Evolutionary conservation across 106 monocot genomes (phyloP), one percentile per base, ranked within the genome.

Genomic region (Dioscorea alata): DNA sequence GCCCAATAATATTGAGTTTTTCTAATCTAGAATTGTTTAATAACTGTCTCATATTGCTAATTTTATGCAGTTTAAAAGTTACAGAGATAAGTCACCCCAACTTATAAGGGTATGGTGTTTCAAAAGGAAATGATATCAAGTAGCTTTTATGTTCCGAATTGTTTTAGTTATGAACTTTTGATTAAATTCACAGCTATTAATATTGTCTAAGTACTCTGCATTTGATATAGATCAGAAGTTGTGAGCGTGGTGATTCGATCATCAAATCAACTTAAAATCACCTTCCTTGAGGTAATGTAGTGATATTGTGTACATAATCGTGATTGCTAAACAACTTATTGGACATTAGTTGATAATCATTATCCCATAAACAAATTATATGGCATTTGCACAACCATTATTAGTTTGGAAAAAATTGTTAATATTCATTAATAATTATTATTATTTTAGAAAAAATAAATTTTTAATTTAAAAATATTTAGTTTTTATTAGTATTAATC

Each of bases 201-300:
- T 42, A 10, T 10, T 42, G 42, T 42, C 42, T 63, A 33, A 4
- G 50, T 31, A 69, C 61, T 59, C 70, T 70, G 12, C 24, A 57
- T 69, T 18, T 81, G 58, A 63, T 89, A 85, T 76, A 90, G 89
- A 73, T 85, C 80, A 70, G 89, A 90, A 81, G 82, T 83, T 28
- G 14, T 83, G 20, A 83, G 81, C 76, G 90, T 90, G 70, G 83
- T 90, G 2, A 74, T 76, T 68, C 76, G 78, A 42, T 79, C 83
- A 69, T 78, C 90, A 50, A 90, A 90, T 82, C 90, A 90, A 65
- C 86, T 90, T 15, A 90, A 90, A 76, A 90, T 90, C 49, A 90
- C 83, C 22, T 90, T 90, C 61, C 73, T 90, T n/a, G 90, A 90
- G 90, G 90, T 90, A 42, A 42, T 6, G 10, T 67, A 60, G 84